Conservation (phyloP, 2,329 filamentous ascomycete genomes). For the Aspergillus sp. region DNA sequence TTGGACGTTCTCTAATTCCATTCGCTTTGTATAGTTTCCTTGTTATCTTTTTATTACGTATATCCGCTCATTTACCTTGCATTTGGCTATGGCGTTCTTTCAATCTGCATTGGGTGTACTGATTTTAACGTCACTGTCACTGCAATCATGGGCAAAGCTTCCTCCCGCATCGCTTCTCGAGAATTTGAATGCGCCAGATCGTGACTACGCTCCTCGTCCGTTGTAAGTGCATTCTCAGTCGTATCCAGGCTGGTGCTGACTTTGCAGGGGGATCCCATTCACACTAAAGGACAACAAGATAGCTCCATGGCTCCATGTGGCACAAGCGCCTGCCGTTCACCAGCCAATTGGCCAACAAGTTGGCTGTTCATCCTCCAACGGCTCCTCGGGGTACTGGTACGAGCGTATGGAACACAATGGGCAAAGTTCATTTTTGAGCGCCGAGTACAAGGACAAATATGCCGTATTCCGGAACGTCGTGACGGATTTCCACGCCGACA, state of each 20-base stretch:
- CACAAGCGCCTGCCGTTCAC: neutral
- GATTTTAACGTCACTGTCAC: neutral
- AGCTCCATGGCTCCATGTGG: neutral
- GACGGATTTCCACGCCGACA: conserved; percentile 31
- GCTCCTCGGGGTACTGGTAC: conserved; percentile 24
- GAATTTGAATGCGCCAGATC: neutral
- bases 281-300: neutral
- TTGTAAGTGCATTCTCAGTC: neutral
- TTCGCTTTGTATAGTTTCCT: neutral
- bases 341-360: neutral
- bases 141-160: neutral
- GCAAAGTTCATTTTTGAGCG: conserved; percentile 25
- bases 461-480: conserved; percentile 37
- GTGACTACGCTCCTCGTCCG: neutral
- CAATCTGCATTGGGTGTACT: neutral
- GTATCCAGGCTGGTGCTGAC: neutral
- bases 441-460: conserved; percentile 26
- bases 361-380: neutral
- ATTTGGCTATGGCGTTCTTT: neutral
- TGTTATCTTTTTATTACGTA: neutral
- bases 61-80: neutral
- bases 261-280: neutral
- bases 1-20: neutral
- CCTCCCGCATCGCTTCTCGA: neutral
- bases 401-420: conserved; percentile 28